These are phyloP conservation scores for Aureobasidium leucospermi DNA, from an alignment of 2,329 filamentous ascomycete genomes.

Conservation along the genomic window DNA sequence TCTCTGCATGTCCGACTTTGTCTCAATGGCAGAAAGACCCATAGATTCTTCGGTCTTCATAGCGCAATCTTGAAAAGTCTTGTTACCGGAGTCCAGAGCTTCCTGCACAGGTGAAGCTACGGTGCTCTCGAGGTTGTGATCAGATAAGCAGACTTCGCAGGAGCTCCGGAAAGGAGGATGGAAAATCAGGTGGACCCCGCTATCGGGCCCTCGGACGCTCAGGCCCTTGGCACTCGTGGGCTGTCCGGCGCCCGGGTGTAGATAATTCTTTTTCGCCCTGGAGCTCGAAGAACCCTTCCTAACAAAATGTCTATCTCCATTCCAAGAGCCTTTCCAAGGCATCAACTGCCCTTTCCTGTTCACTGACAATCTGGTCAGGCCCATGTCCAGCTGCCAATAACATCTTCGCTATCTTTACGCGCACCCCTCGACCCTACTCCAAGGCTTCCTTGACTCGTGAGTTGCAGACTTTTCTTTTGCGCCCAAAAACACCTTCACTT, in stretches of 20 bases:
- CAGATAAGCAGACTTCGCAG: too few relatives aligned
- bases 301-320: conserved; percentile 6
- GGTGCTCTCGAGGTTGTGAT: too few relatives aligned
- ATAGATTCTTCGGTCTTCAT: too few relatives aligned
- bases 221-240: too few relatives aligned
- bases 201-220: too few relatives aligned
- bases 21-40: too few relatives aligned
- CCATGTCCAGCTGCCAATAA: neutral
- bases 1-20: too few relatives aligned
- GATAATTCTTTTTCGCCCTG: neutral
- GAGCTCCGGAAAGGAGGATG: too few relatives aligned
- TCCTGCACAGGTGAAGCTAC: too few relatives aligned
- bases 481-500: neutral
- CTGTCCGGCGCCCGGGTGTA: neutral
- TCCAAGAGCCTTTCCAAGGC: neutral
- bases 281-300: neutral
- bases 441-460: conserved; percentile 3
- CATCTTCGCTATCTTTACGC: neutral
- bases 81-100: too few relatives aligned
- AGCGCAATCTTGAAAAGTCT: too few relatives aligned
- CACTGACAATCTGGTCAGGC: neutral
- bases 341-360: neutral
- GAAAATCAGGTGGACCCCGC: too few relatives aligned
- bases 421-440: neutral
- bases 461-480: conserved; percentile 5